phyloP scores from a whole-genome alignment of 768 basidiomycete species.

The Rhodotorula graminis region DNA sequence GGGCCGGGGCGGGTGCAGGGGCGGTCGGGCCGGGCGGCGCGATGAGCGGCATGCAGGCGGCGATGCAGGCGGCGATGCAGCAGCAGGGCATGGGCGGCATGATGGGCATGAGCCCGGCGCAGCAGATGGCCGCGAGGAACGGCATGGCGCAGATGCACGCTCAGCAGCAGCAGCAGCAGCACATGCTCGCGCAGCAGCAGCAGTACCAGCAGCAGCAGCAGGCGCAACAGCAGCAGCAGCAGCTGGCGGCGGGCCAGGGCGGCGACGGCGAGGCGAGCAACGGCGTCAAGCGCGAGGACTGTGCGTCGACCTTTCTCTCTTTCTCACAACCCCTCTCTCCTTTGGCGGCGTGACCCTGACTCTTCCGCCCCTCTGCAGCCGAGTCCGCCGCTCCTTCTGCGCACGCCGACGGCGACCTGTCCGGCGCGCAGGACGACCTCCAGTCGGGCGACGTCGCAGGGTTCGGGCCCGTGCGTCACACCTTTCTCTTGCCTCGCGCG shows the following conservation, averaged over 20 bases:
- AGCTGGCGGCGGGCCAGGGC: background rate
- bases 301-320: slow-evolving; percentile 57
- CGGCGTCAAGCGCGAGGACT: background rate
- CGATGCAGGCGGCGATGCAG: slow-evolving; percentile 65
- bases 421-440: slow-evolving; percentile 4
- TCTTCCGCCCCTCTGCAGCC: slow-evolving; percentile 73
- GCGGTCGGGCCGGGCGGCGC: slow-evolving; percentile 36
- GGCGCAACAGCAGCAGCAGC: background rate
- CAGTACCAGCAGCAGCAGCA: background rate
- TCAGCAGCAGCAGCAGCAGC: slow-evolving; percentile 7
- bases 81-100: slow-evolving; percentile 51
- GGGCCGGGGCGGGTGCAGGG: background rate
- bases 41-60: slow-evolving; percentile 48
- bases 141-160: slow-evolving; percentile 19
- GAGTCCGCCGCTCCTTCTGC: slow-evolving; percentile 54
- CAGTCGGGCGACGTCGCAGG: slow-evolving; percentile 31
- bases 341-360: background rate
- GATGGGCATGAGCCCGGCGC: background rate
- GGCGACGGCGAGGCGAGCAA: background rate
- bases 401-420: background rate
- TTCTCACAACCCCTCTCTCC: slow-evolving; percentile 46
- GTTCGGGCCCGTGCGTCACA: slow-evolving; percentile 4
- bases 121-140: slow-evolving; percentile 28
- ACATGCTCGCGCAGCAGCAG: slow-evolving; percentile 12
- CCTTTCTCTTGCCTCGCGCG: background rate